These are phyloP conservation scores for Tubosaeta sp. DNA, from an alignment of 768 basidiomycete species.

Conservation along the genomic window DNA sequence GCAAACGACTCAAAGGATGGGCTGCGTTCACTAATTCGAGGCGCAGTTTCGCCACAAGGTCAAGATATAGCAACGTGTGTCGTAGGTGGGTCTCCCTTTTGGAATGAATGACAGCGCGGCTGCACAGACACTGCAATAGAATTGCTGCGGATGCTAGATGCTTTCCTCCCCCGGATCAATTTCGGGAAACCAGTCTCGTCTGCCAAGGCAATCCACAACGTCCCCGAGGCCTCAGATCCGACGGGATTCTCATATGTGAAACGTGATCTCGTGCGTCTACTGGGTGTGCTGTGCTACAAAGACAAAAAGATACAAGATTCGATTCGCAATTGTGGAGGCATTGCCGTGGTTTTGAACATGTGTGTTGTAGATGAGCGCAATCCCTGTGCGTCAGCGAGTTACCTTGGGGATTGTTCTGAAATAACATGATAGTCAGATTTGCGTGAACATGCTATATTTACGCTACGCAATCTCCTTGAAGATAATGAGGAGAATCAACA, in stretches of 20 bases:
- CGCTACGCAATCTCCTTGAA: slow-evolving; percentile 73
- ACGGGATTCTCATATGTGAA: slow-evolving; percentile 82
- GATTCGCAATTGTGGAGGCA: slow-evolving; percentile 64
- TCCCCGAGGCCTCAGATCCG: slow-evolving; percentile 32
- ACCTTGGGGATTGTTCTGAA: not conserved
- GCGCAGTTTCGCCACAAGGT: slow-evolving; percentile 36
- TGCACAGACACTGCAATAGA: slow-evolving; percentile 50
- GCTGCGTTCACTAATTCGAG: slow-evolving; percentile 42
- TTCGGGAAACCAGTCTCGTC: slow-evolving; percentile 58
- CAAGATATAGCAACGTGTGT: slow-evolving; percentile 50
- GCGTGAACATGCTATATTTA: slow-evolving; percentile 87
- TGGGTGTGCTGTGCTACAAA: slow-evolving; percentile 73
- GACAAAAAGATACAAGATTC: slow-evolving; percentile 69
- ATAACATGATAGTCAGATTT: slow-evolving; percentile 45
- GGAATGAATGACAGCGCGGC: not conserved
- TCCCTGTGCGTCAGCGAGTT: slow-evolving; percentile 64
- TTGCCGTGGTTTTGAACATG: slow-evolving; percentile 80
- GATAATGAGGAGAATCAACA: slow-evolving; percentile 77
- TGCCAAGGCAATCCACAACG: slow-evolving; percentile 5
- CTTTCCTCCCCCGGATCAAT: slow-evolving; percentile 81
- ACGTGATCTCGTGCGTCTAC: slow-evolving; percentile 81
- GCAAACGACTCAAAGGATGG: slow-evolving; percentile 4
- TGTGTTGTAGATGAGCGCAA: slow-evolving; percentile 90
- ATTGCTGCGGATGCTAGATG: slow-evolving; percentile 67
- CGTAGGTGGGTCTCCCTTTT: slow-evolving; percentile 45